phyloP scores from a whole-genome alignment of 331 rosid species.

The Pyrus hybrid region DNA sequence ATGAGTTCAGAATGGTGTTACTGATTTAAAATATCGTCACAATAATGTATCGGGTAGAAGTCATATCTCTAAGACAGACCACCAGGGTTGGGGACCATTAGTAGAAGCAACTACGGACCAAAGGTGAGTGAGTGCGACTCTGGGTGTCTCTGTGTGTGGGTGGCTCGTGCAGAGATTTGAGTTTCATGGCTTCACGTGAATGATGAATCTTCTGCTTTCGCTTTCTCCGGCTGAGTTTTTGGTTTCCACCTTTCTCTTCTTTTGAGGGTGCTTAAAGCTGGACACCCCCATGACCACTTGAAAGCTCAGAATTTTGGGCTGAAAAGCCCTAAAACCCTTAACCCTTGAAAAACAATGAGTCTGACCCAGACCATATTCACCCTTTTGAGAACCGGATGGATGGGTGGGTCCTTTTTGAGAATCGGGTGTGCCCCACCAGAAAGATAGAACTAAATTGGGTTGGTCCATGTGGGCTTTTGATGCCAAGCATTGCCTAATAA shows the following conservation, averaged over 20 bases:
- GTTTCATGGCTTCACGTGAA: slow-evolving; percentile 42
- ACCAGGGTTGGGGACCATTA: not conserved
- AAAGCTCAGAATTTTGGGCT: slow-evolving; percentile 17
- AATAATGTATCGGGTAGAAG: too few relatives aligned
- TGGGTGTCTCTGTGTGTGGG: not conserved
- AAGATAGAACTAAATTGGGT: slow-evolving; percentile 10
- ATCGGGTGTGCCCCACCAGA: slow-evolving; percentile 13
- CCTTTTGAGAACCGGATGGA: too few relatives aligned
- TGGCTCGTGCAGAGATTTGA: slow-evolving; percentile 27
- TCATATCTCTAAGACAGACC: too few relatives aligned
- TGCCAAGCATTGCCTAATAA: not conserved
- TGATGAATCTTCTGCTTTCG: not conserved
- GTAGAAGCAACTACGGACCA: not conserved
- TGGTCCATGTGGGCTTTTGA: not conserved
- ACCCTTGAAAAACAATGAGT: too few relatives aligned
- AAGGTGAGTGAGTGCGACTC: not conserved
- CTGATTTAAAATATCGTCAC: too few relatives aligned
- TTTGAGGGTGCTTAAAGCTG: slow-evolving; percentile 37
- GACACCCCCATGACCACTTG: slow-evolving; percentile 21
- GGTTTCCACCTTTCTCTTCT: slow-evolving; percentile 44
- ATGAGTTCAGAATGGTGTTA: too few relatives aligned
- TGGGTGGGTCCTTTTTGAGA: not conserved
- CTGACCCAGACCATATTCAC: too few relatives aligned
- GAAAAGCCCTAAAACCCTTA: not conserved
- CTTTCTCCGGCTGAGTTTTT: slow-evolving; percentile 45